phyloP scores from a whole-genome alignment of 306 rosid genomes.

The Delonix regia region DNA sequence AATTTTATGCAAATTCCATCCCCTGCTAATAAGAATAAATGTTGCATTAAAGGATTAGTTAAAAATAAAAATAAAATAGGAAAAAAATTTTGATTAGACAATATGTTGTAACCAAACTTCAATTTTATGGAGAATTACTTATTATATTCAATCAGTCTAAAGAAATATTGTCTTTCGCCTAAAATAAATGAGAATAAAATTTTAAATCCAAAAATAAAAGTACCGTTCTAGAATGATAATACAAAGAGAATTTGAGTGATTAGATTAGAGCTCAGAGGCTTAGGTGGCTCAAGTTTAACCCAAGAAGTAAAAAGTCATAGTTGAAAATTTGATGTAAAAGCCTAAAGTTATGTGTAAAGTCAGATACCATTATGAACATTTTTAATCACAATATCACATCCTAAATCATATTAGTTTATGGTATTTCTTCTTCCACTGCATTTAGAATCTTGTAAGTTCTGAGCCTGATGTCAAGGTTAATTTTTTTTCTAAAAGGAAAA shows the following conservation, averaged over 20 bases:
- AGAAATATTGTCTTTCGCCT: too few relatives aligned
- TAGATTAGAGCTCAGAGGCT: not conserved
- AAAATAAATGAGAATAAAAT: too few relatives aligned
- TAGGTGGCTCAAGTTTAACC: not conserved
- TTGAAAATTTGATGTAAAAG: not conserved
- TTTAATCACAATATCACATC: not conserved
- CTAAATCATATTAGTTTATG: not conserved
- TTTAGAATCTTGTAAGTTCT: not conserved
- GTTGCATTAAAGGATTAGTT: too few relatives aligned
- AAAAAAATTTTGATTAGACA: too few relatives aligned
- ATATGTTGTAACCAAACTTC: too few relatives aligned
- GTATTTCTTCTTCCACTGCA: conserved; percentile 1
- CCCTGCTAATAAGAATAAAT: too few relatives aligned
- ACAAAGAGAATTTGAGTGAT: not conserved
- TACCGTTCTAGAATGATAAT: not conserved
- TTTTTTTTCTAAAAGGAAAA: too few relatives aligned
- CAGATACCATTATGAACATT: not conserved
- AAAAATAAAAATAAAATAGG: too few relatives aligned
- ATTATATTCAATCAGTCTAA: too few relatives aligned
- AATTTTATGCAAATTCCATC: too few relatives aligned
- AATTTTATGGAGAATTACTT: too few relatives aligned
- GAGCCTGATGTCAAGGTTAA: not conserved
- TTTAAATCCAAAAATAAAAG: too few relatives aligned
- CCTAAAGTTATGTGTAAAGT: not conserved
- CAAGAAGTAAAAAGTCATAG: not conserved